A percentile compares a stretch with the other conserved stretches of the same genome.
Conservation (phyloP, 2,329 filamentous ascomycete genomes). For the Aaosphaeria pasadenensis region DNA sequence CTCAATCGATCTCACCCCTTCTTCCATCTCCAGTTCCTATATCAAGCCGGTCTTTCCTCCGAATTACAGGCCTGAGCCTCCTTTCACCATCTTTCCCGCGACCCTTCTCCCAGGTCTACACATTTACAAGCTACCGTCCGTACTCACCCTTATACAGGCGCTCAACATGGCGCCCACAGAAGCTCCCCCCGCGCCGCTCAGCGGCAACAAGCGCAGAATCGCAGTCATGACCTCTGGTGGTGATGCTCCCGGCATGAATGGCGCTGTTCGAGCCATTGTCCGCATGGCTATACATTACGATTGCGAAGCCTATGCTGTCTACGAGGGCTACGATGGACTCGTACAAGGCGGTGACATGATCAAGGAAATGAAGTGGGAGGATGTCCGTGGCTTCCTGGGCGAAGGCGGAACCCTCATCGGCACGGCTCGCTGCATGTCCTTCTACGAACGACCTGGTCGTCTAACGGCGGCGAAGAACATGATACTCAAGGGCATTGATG, state of each 20-base stretch:
- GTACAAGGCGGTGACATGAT: conserved; percentile 89
- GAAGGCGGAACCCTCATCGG: conserved; percentile 95
- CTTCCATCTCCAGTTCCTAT: too few relatives aligned
- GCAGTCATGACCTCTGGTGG: conserved; percentile 93
- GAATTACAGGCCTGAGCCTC: too few relatives aligned
- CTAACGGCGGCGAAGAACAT: conserved; percentile 89
- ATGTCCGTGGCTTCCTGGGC: conserved; percentile 90
- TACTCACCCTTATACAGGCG: too few relatives aligned
- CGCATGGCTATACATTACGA: conserved; percentile 81
- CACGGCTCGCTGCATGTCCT: conserved; percentile 87
- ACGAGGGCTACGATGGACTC: conserved; percentile 80
- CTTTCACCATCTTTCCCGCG: too few relatives aligned
- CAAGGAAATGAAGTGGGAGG: conserved; percentile 82
- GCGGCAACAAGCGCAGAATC: conserved; percentile 62
- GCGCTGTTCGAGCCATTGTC: conserved; percentile 83
- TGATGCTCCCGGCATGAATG: conserved; percentile 94
- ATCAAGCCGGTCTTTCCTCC: too few relatives aligned
- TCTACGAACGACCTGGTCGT: conserved; percentile 84
- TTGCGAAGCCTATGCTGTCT: conserved; percentile 50
- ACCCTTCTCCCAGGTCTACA: too few relatives aligned
- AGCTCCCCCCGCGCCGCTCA: conserved; percentile 31
- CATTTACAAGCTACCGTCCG: too few relatives aligned
- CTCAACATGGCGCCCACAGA: conserved; percentile 27
- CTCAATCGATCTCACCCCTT: too few relatives aligned
- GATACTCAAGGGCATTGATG: conserved; percentile 88